Percentiles rank a stretch among this genome's conserved stretches.
Evolutionary conservation across 805 yeast species (phyloP).

Genomic region (Debaryomyces prosopidis): DNA sequence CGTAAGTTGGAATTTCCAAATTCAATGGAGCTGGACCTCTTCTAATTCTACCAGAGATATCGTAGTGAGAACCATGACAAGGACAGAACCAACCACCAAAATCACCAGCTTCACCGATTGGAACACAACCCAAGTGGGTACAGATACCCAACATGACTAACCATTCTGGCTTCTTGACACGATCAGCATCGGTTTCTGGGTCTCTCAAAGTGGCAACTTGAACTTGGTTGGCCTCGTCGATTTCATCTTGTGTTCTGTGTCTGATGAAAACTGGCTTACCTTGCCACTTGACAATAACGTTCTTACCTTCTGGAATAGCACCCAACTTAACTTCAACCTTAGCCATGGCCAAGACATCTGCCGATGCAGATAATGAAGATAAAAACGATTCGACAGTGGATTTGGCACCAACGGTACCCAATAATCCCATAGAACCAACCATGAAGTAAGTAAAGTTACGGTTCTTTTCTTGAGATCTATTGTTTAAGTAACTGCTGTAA

Average conservation of each 20-base stretch:
- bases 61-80: constrained; percentile 99
- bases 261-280: constrained; percentile 99
- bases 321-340: constrained; percentile 95
- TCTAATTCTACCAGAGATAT: constrained; percentile 99
- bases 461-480: constrained; percentile 62
- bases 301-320: constrained; percentile 95
- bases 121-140: constrained; percentile 99
- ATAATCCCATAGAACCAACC: constrained; percentile 92
- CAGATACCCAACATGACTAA: constrained; percentile 98
- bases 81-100: constrained; percentile 99
- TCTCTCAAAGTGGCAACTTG: constrained; percentile 82
- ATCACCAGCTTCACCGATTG: constrained; percentile 99
- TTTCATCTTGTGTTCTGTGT: constrained; percentile 94
- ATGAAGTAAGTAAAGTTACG: constrained; percentile 94
- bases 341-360: constrained; percentile 99
- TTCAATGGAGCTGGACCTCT: constrained; percentile 99
- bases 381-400: constrained; percentile 93
- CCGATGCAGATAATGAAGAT: constrained; percentile 94
- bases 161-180: constrained; percentile 98
- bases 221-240: constrained; percentile 87
- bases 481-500: constrained; percentile 76
- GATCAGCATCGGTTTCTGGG: constrained; percentile 89
- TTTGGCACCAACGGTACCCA: constrained; percentile 92
- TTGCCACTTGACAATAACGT: constrained; percentile 98
- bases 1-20: constrained; percentile 93